These are phyloP conservation scores for Pseudonitzschia pungens DNA, from an alignment of 108 stramenopile genomes.

Conservation along the genomic window DNA sequence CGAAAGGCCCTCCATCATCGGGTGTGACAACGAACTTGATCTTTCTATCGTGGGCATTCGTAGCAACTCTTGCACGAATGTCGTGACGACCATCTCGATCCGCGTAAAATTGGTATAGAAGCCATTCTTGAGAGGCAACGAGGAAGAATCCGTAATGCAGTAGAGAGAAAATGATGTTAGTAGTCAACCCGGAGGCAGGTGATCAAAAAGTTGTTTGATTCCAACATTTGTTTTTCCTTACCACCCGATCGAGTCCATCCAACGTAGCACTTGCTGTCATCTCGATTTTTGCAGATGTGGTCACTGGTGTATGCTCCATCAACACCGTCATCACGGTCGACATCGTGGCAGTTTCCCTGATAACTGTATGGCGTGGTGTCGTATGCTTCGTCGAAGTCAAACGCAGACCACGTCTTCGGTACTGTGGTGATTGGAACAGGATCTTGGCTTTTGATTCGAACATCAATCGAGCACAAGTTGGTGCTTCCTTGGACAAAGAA, in stretches of 20 bases:
- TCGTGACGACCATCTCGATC: not conserved
- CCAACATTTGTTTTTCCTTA: not conserved
- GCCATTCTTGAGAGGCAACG: not conserved
- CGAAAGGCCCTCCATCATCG: not conserved
- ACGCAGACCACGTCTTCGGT: slow-evolving; percentile 1
- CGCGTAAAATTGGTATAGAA: not conserved
- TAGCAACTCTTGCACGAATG: not conserved
- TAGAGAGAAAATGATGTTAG: not conserved
- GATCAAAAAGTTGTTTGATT: not conserved
- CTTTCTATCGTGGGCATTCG: not conserved
- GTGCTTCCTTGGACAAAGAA: slow-evolving; percentile 2
- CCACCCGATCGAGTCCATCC: slow-evolving; percentile 5
- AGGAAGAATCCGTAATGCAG: not conserved
- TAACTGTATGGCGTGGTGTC: not conserved
- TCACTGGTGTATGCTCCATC: slow-evolving; percentile 1
- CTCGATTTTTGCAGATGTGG: not conserved
- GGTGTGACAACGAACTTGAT: not conserved
- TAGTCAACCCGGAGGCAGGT: not conserved
- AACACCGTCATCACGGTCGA: slow-evolving; percentile 3
- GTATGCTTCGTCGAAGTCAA: not conserved
- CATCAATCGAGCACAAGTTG: slow-evolving; percentile 1
- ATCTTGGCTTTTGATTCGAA: not conserved
- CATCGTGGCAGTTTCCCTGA: not conserved
- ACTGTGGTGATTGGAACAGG: not conserved
- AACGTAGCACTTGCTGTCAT: not conserved